These are phyloP conservation scores for Podospora didyma DNA, from an alignment of 495 filamentous ascomycete species.

Conservation along the genomic window DNA sequence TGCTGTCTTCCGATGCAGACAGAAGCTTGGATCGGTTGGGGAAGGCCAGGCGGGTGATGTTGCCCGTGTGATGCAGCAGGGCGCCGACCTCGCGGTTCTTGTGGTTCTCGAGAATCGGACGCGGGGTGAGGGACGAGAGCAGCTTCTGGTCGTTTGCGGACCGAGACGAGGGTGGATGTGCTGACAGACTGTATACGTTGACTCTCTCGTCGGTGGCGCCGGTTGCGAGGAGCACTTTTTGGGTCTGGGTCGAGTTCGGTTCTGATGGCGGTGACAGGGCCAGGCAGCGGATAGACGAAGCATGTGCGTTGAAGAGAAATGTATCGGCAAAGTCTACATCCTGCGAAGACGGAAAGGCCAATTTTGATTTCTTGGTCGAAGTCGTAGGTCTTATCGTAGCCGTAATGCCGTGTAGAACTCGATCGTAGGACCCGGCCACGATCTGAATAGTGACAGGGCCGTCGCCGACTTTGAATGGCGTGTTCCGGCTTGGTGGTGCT, in stretches of 20 bases:
- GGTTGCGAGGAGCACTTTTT: slow-evolving; percentile 81
- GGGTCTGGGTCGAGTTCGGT: slow-evolving; percentile 47
- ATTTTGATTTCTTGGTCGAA: neutral
- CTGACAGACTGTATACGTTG: slow-evolving; percentile 89
- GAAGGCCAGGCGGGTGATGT: slow-evolving; percentile 74
- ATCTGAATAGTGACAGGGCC: slow-evolving; percentile 68
- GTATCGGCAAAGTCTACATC: slow-evolving; percentile 77
- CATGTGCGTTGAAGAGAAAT: slow-evolving; percentile 93
- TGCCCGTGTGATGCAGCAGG: slow-evolving; percentile 78
- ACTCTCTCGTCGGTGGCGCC: slow-evolving; percentile 90
- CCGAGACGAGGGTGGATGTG: slow-evolving; percentile 52
- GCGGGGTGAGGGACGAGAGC: slow-evolving; percentile 59
- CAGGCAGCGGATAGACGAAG: slow-evolving; percentile 83
- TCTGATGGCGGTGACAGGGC: slow-evolving; percentile 77
- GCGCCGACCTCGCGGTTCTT: slow-evolving; percentile 85
- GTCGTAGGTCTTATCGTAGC: slow-evolving; percentile 54
- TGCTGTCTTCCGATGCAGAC: slow-evolving; percentile 78
- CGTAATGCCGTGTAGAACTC: slow-evolving; percentile 86
- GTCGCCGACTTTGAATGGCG: slow-evolving; percentile 25
- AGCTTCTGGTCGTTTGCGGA: slow-evolving; percentile 40
- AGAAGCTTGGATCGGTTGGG: slow-evolving; percentile 85
- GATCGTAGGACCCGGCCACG: slow-evolving; percentile 91
- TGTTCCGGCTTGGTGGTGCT: slow-evolving; percentile 9
- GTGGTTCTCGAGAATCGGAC: slow-evolving; percentile 72
- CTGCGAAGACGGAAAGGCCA: slow-evolving; percentile 6